Evolutionary conservation across 805 yeast species (phyloP).

Genomic region (Candida arabinofermentans): DNA sequence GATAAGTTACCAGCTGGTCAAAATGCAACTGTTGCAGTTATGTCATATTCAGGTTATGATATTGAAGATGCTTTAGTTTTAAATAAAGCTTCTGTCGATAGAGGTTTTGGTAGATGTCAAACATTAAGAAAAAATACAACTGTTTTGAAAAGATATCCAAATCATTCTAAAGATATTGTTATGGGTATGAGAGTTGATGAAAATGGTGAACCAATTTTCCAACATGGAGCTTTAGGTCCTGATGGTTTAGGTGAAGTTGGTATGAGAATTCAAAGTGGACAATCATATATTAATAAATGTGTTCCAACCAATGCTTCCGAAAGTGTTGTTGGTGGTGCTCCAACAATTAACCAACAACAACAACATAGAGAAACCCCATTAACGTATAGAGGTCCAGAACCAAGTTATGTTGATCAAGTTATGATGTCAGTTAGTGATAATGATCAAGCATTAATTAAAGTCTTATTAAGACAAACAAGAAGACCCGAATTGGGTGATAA

Average conservation of each 20-base stretch:
- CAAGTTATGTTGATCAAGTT: constrained; percentile 93
- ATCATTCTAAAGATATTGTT: constrained; percentile 87
- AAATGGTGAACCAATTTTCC: constrained; percentile 75
- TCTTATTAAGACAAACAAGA: constrained; percentile 88
- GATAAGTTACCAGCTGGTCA: constrained; percentile 98
- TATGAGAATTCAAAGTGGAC: constrained; percentile 83
- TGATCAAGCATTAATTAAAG: constrained; percentile 92
- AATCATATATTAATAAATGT: constrained; percentile 88
- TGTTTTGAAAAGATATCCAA: constrained; percentile 84
- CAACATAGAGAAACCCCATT: constrained; percentile 87
- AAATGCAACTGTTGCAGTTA: constrained; percentile 97
- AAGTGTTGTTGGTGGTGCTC: constrained; percentile 42
- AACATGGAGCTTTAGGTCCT: constrained; percentile 82
- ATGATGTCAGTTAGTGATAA: constrained; percentile 95
- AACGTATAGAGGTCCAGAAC: constrained; percentile 90
- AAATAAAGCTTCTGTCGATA: constrained; percentile 88
- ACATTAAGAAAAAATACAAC: constrained; percentile 90
- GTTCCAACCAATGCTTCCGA: constrained; percentile 86
- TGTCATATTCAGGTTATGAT: constrained; percentile 99
- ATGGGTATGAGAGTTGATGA: constrained; percentile 90
- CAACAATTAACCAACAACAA: constrained; percentile 30
- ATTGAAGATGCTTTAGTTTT: constrained; percentile 97
- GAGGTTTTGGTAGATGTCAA: constrained; percentile 98
- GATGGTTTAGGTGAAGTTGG: constrained; percentile 99
- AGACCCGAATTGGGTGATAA: constrained; percentile 98